Evolutionary conservation across 2,329 filamentous ascomycete genomes (phyloP), one percentile per base, ranked within the genome.

Genomic region (Sporothrix sp.): DNA sequence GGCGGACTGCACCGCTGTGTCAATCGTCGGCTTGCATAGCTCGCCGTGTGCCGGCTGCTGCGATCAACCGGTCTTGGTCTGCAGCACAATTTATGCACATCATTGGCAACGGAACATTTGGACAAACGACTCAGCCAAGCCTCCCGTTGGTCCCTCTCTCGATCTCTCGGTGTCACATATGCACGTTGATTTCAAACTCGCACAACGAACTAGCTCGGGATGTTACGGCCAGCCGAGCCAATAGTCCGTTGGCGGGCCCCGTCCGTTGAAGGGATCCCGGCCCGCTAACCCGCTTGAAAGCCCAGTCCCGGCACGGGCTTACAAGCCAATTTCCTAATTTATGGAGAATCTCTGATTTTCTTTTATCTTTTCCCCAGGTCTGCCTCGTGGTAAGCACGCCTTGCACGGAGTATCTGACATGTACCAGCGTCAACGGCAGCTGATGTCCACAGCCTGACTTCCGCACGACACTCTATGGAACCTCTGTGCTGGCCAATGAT

Each of bases 151-250:
- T n/a, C n/a, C n/a, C n/a, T n/a, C n/a, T n/a, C n/a, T 35, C 20
- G 28, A 30, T 25, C 20, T 35, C 20, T 27, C 20, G 20, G 23
- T 25, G 30, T 45, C 28, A 20, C n/a, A 20, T 45, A 38, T 38
- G 32, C 33, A 28, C 32, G 6, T 40, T 37, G 38, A 43, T 21
- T 49, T 35, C n/a, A 36, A 35, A 25, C 37, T 20, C 18, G 14
- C 37, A 42, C 30, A 38, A 25, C 44, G 40, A 32, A 44, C 32
- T 33, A 27, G 39, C 48, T 50, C 48, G 39, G 48, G 38, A 30
- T 20, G 25, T 38, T 47, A 30, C 43, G 43, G 42, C 36, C 50
- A 35, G 50, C 28, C 50, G 44, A 47, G 50, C 50, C 50, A 52
- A 52, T 52, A 40, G 43, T 16, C 44, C 50, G 43, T 45, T 36